Percentiles rank a stretch among this genome's conserved stretches.
Conservation (phyloP, 2,329 filamentous ascomycete species). For the Ophiognomonia clavigignenti-juglandacearum region DNA sequence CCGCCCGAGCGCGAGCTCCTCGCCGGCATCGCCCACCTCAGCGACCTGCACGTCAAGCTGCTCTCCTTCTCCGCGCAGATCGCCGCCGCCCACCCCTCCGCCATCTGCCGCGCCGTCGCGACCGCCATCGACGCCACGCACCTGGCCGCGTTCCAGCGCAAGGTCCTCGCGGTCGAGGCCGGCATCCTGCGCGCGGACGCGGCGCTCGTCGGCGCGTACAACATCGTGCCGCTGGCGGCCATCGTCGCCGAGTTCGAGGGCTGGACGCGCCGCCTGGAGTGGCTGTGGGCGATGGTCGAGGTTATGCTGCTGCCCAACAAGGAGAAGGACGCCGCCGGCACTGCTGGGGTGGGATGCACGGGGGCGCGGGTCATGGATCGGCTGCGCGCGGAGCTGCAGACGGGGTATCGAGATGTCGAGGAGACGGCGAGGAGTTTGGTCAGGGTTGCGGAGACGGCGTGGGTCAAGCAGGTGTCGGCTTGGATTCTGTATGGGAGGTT, state of each 20-base stretch:
- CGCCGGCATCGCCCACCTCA: conserved; percentile 69
- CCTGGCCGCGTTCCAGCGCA: conserved; percentile 74
- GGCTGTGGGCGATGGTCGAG: conserved; percentile 70
- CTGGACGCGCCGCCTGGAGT: conserved; percentile 81
- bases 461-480: conserved; percentile 82
- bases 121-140: conserved; percentile 71
- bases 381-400: conserved; percentile 71
- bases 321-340: conserved; percentile 19
- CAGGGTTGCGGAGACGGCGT: conserved; percentile 78
- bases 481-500: conserved; percentile 89
- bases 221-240: conserved; percentile 85
- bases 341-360: conserved; percentile 45
- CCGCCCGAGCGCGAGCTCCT: conserved; percentile 81
- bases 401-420: conserved; percentile 84
- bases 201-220: conserved; percentile 79
- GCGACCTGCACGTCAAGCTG: conserved; percentile 70
- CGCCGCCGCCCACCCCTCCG: conserved; percentile 66
- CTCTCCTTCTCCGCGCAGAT: conserved; percentile 63
- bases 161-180: conserved; percentile 79
- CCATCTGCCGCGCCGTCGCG: conserved; percentile 82
- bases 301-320: conserved; percentile 61
- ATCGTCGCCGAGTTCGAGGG: conserved; percentile 80
- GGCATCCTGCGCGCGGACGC: conserved; percentile 73
- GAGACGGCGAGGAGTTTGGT: conserved; percentile 68
- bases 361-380: conserved; percentile 74